Evolutionary conservation across 805 yeast species (phyloP), one percentile per base, ranked within the genome.

Genomic region (Kuraishia capsulata): DNA sequence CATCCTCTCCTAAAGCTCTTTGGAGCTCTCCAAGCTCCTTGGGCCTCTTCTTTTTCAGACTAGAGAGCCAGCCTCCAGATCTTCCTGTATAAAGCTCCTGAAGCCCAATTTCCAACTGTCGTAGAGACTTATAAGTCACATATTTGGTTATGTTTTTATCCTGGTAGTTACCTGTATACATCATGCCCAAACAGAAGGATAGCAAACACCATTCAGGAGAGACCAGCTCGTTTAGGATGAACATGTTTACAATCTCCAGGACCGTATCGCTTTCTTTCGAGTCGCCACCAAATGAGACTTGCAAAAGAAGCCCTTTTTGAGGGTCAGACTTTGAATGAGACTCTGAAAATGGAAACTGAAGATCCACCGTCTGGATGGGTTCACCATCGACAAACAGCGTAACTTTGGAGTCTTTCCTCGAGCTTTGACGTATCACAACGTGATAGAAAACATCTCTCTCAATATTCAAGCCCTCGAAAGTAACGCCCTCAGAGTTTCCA

Each of bases 381-480:
- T 71, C 71, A 0, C 79, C 78, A 44, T 76, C 67, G 11, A 76
- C 52, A 47, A 51, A 72, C 5, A 75, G 50, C 42, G 65, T 71
- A 21, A 73, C 53, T 41, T 63, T 57, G 42, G 49, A 51, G 33
- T 46, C 45, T 18, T 40, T 37, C 17, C 49, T 49, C 18, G 45
- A 33, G 26, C 31, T 44, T 36, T 56, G 64, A 5, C 51, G 44
- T 4, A 62, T 17, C 0, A 44, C 48, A 5, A 61, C 36, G 38
- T 59, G 51, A 38, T 56, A 57, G 3, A 52, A 41, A 8, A 36
- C 43, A 8, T 42, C 45, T 1, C 42, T 29, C 32, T 60, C 59
- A 31, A 59, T 45, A 13, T 40, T 41, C 41, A 52, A 56, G 13
- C 51, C 47, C n/a, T 55, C 54, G 39, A 59, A 58, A 6, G 34